Base-by-base conservation (phyloP, 352 stramenopile genomes). In the Globisporangium okanoganense region DNA sequence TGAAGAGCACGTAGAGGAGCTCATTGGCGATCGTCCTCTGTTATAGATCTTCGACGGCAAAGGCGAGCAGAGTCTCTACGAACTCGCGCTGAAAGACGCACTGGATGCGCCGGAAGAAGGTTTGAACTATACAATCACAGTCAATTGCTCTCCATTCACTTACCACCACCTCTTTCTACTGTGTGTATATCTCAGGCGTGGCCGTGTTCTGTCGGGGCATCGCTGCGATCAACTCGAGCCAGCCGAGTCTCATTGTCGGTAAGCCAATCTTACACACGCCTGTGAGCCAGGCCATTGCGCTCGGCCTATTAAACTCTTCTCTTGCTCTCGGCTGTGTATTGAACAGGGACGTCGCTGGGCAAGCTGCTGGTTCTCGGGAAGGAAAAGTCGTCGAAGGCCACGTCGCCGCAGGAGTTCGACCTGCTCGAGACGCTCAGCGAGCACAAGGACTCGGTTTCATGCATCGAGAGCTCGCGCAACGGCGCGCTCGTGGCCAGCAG, bases 141-240 rank as follows among this genome's bases (percentile, higher is more conserved):
- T 16, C 14, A 40, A 20, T 56, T 25, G 33, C 9, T 20, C 43
- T 12, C 29, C 38, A 13, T 12, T 56, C 3, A 57, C 2, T 13
- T 36, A 29, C n/a, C 18, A 1, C 36, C 2, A 29, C 6, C n/a
- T n/a, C n/a, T 31, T n/a, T 48, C n/a, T 62, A 41, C 27, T 59
- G 8, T 25, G 48, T 53, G 7, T 49, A 14, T 45, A n/a, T n/a
- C n/a, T n/a, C 47, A 89, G 82, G 67, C 6, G 66, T 69, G 25
- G 70, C 69, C 9, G 38, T 85, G 6, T 90, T 87, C 59, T 88
- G 82, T 35, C 71, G 78, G 36, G 82, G 82, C 40, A 88, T 92
- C 49, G 82, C 70, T 29, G 73, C 76, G 14, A 61, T 88, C 48
- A 64, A 86, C 54, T 75, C 73, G 51, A 79, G 78, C 51, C 62